phyloP scores from a whole-genome alignment of 106 monocot species.

The Acanthochlamys bracteata region DNA sequence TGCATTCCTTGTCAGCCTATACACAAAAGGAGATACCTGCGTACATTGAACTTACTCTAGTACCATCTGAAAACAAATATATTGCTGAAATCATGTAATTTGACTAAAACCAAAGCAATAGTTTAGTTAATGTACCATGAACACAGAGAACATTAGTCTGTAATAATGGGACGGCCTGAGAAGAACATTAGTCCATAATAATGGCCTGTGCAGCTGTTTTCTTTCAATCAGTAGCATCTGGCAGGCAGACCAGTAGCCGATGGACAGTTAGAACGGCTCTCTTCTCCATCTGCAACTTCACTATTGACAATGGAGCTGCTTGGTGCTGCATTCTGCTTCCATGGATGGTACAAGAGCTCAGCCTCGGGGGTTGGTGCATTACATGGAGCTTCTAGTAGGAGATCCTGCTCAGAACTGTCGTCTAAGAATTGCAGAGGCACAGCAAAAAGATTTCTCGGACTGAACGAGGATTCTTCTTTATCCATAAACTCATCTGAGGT shows the following conservation, averaged over 20 bases:
- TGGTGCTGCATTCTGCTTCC: conserved; percentile 19
- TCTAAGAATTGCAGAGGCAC: conserved; percentile 22
- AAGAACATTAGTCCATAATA: no score
- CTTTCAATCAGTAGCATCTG: neutral
- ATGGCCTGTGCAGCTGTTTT: no score
- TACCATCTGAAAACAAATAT: neutral
- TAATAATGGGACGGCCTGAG: no score
- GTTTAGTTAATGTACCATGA: no score
- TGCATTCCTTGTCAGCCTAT: conserved; percentile 1
- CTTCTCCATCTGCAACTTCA: conserved; percentile 24
- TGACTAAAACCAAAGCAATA: no score
- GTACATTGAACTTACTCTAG: neutral
- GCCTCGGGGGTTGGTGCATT: conserved; percentile 63
- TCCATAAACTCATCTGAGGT: conserved; percentile 21
- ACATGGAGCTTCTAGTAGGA: conserved; percentile 49
- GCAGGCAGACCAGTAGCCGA: conserved; percentile 6
- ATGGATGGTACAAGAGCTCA: conserved; percentile 46
- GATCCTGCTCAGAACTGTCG: conserved; percentile 44
- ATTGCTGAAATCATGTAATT: no score
- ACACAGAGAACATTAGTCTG: no score
- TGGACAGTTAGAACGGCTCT: conserved; percentile 20
- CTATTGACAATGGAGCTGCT: conserved; percentile 19
- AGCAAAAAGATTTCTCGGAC: conserved; percentile 16
- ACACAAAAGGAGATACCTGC: neutral
- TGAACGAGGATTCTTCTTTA: conserved; percentile 33